Base-by-base conservation (phyloP, 176 grass and related monocot species). In the Poa pratensis region DNA sequence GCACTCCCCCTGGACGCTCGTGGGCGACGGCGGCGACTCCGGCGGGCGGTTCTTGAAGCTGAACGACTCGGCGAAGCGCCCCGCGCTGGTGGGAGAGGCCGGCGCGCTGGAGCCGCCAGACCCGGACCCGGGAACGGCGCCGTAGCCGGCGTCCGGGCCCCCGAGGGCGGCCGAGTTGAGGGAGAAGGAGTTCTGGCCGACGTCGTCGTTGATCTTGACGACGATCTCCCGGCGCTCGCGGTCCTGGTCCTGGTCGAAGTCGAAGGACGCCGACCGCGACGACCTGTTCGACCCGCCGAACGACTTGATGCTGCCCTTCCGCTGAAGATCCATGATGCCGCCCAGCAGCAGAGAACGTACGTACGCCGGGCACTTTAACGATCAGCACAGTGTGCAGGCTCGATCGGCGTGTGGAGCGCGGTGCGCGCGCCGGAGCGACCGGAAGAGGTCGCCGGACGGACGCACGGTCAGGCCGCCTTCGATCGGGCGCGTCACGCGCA, bases 121-220 rank as follows among this genome's bases (percentile, higher is more conserved):
- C 27, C 74, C 86, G 2, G 85, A 66, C n/a, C 46, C 66, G 7
- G 48, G 19, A 5, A 62, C 40, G 14, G 26, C 24, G 28, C 34
- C 20, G 5, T 17, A 68, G 11, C 9, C 11, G 35, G 9, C 73
- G 24, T 24, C 68, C 39, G 28, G 20, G 68, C 57, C 59, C 5
- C 2, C 62, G 14, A 0, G 8, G 17, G 26, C 50, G 12, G 37
- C 7, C 27, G 76, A 28, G 3, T 67, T 51, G 55, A 79, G 69
- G 32, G 40, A 23, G 39, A 87, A 49, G 6, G 87, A 75, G 63
- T 53, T 83, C 86, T 50, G 23, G 35, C 46, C 17, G 26, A 52
- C 73, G 80, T 53, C 63, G 49, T 22, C 71, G 58, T 99, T 94
- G 78, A 99, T 94, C 84, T 96, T 99, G 69, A 99, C 84, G 37